Conservation (phyloP, 257 asterid genomes). For the Gynochthodes officinalis region DNA sequence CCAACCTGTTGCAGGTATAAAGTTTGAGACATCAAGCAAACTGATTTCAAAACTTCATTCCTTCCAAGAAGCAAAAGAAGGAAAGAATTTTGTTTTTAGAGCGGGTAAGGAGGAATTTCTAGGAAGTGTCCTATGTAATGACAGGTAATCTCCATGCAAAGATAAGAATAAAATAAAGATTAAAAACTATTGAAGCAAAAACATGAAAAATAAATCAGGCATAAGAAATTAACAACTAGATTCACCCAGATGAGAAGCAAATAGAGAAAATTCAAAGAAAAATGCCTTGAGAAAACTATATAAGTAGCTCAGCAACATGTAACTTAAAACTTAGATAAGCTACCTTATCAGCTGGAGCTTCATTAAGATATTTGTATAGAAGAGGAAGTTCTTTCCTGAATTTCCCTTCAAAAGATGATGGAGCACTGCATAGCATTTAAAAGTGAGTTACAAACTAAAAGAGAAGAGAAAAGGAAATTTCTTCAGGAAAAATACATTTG, state of each 20-base stretch:
- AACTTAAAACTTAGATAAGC: slow-evolving; percentile 7
- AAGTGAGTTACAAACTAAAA: slow-evolving; percentile 19
- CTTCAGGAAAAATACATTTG: not conserved
- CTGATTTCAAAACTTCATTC: not conserved
- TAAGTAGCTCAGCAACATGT: not conserved
- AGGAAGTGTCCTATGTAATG: not conserved
- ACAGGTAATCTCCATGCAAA: not conserved
- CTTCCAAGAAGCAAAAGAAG: slow-evolving; percentile 7
- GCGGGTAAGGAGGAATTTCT: not conserved
- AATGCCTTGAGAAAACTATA: slow-evolving; percentile 5
- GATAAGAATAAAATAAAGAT: not conserved
- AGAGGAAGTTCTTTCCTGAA: slow-evolving; percentile 68
- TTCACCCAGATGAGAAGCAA: not conserved
- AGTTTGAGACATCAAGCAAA: slow-evolving; percentile 1
- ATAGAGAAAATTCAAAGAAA: not conserved
- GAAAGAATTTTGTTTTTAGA: not conserved
- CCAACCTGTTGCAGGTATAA: slow-evolving; percentile 47
- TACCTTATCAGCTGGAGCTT: slow-evolving; percentile 80
- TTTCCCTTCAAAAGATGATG: slow-evolving; percentile 83
- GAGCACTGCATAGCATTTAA: slow-evolving; percentile 57
- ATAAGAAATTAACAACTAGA: not conserved
- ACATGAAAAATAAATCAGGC: not conserved
- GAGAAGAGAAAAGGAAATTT: not conserved
- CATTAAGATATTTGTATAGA: slow-evolving; percentile 69
- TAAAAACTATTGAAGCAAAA: not conserved